Evolutionary conservation across 306 rosid genomes (phyloP), one percentile per base, ranked within the genome.

Genomic region (Pachyrhizus erosus): DNA sequence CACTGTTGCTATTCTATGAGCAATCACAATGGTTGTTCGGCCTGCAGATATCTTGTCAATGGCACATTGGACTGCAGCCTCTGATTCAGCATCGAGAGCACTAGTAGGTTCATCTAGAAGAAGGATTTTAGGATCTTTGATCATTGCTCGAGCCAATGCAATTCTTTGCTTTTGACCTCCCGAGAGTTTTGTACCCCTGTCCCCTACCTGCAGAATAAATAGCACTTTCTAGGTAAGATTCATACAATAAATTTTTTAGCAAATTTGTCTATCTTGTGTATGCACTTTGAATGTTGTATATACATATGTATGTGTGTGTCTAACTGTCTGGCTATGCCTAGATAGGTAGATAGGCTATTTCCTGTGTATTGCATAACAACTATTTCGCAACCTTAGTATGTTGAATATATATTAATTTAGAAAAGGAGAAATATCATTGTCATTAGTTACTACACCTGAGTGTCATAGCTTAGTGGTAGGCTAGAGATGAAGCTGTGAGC

Each of bases 81-180:
- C 98, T 2, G 97, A 95, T 84, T 91, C 93, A 3, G 97, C 88
- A 82, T 95, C 99, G 52, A 93, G 87, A 10, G 99, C 97, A 46
- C 98, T 95, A 15, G 99, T 95, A n/a, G 99, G 94, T 75, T 95
- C 98, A 55, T 95, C 99, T 43, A 95, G 86, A 69, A 95, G 92
- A 65, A 95, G 96, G 51, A 95, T 84, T 81, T 80, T 91, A 5
- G 98, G 99, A 81, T 89, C 89, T 76, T 95, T 95, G 72, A 91
- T 85, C 93, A 93, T 93, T 29, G 97, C 98, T 84, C 97, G 83
- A 54, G 98, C 95, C 88, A 95, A 80, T 18, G 98, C 97, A 58
- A 95, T 91, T 84, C 97, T 76, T 76, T 95, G 99, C 88, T 91
- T 95, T 61, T 95, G 98, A 79, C 97, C 99, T n/a, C 98, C 98